Evolutionary conservation across 257 asterid genomes (phyloP), one percentile per base, ranked within the genome.

Genomic region (Dorcoceras hygrometricum): DNA sequence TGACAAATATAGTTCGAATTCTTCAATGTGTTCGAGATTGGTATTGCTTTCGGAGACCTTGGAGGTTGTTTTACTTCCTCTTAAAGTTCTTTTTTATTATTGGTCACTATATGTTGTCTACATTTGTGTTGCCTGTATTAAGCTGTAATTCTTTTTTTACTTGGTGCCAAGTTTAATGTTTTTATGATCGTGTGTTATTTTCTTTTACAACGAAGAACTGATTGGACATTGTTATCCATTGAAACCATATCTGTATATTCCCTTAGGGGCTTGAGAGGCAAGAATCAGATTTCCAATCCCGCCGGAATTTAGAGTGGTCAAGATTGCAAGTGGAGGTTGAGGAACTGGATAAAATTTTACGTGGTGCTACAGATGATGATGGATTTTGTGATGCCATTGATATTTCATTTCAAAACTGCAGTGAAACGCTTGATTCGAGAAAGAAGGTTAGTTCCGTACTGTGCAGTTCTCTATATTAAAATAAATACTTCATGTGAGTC

Each of bases 181-280:
- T 58, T 24, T 48, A 51, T 11, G 25, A 12, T 62, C 48, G 10
- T 54, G 20, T 7, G 46, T 22, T n/a, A 63, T 36, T 48, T 71
- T n/a, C 3, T 23, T 25, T 36, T 4, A 1, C 19, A 43, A 43
- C n/a, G 5, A 43, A 18, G 11, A 26, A 2, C 18, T 19, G 29
- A 28, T 20, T 6, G 63, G 31, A 32, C n/a, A n/a, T n/a, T n/a
- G n/a, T 32, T 57, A 16, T 63, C 28, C 28, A 59, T 69, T n/a
- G n/a, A n/a, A n/a, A n/a, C n/a, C n/a, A n/a, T n/a, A n/a, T n/a
- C n/a, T n/a, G n/a, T n/a, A n/a, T n/a, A n/a, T n/a, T n/a, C n/a
- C n/a, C n/a, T 46, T 75, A 91, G 95, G 94, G 69, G 63, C 78
- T 88, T 20, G 89, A 88, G 69, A 73, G 63, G 71, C 79, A 82